Evolutionary conservation across 345 rosid species (phyloP), one percentile per base, ranked within the genome.

Genomic region (Odontarrhena argentea): DNA sequence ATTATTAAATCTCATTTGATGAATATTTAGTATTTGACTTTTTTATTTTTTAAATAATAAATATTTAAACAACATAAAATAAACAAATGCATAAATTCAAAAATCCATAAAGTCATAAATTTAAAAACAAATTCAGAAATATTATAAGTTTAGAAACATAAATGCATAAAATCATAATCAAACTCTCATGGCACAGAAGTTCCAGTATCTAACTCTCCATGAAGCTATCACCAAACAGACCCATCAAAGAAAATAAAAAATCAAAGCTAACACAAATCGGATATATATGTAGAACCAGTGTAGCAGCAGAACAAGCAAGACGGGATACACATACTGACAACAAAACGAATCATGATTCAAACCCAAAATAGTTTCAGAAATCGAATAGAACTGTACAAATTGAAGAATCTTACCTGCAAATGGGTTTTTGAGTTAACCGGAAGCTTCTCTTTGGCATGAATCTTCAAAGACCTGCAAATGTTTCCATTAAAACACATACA

Each of bases 371-470:
- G 4, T 7, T 8, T 3, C 26, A 10, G n/a, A 22, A 36, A 35
- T 1, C 5, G 6, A 50, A 60, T 10, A 30, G 24, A 41, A 60
- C 58, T n/a, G n/a, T 58, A 32, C 6, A 32, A 5, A 5, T 32
- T 5, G 35, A 32, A 32, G 3, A 32, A 5, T 3, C 3, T 5
- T n/a, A 86, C 99, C 96, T 90, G 92, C 73, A 93, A 67, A 74
- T 65, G 85, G 63, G 95, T 90, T 12, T 68, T 77, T n/a, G 91
- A 81, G 73, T 81, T 85, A 53, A 88, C 74, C 8, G 71, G 65
- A 41, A 94, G 51, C 76, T 82, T 88, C 85, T 94, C 82, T 79
- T 93, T 94, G 51, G 92, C 97, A 71, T 94, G 96, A 76, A 94
- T 83, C 71, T 79, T 84, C 61, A 90, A 67, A 66, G 87, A 74